phyloP scores from a whole-genome alignment of 768 basidiomycete genomes.

The Rhizopogon vinicolor region DNA sequence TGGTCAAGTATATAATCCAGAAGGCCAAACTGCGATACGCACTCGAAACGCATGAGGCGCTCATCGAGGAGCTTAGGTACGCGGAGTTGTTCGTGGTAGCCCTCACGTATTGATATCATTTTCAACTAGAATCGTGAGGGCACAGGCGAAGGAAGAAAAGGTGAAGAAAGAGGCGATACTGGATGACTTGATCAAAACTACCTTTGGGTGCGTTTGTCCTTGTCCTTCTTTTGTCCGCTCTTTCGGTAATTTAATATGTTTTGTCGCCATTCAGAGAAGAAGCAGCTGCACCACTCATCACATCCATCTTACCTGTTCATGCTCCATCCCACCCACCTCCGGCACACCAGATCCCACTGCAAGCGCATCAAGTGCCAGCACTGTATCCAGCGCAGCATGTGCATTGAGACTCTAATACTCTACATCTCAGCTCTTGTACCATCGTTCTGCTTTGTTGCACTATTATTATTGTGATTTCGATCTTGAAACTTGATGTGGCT shows the following conservation, averaged over 20 bases:
- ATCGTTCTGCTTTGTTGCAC: not conserved
- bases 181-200: constrained; percentile 43
- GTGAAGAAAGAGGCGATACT: constrained; percentile 59
- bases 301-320: constrained; percentile 3
- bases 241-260: not conserved
- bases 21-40: constrained; percentile 75
- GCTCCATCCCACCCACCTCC: constrained; percentile 4
- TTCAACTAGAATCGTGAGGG: constrained; percentile 34
- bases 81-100: not conserved
- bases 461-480: not conserved
- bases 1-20: constrained; percentile 64
- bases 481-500: not conserved
- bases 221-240: not conserved
- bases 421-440: not conserved
- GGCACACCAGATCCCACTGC: constrained; percentile 4
- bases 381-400: constrained; percentile 7
- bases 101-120: not conserved
- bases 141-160: constrained; percentile 48
- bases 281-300: constrained; percentile 13
- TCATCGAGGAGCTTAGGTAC: constrained; percentile 58
- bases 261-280: constrained; percentile 18
- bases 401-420: not conserved
- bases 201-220: constrained; percentile 44
- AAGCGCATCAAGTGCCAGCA: constrained; percentile 8
- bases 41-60: constrained; percentile 58